Evolutionary conservation across 345 rosid species (phyloP).

Genomic region (Cardamine occulta): DNA sequence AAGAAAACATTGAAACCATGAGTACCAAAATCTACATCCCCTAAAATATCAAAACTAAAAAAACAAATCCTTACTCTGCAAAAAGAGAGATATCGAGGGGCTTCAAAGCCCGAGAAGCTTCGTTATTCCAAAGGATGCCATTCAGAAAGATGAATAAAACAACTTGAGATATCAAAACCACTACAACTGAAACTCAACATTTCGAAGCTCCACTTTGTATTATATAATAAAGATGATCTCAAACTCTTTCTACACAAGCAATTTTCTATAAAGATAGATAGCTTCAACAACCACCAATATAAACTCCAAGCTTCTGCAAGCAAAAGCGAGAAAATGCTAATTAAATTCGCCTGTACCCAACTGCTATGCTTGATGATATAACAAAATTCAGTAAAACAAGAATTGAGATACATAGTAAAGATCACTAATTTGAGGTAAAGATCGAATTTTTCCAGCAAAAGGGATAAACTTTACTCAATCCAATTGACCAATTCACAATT

Average conservation of each 20-base stretch:
- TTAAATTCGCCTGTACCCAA: no score
- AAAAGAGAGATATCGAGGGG: slow-evolving; percentile 6
- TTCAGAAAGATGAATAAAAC: slow-evolving; percentile 28
- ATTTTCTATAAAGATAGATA: background rate
- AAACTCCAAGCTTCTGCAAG: slow-evolving; percentile 6
- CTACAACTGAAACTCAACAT: slow-evolving; percentile 26
- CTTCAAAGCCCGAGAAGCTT: slow-evolving; percentile 30
- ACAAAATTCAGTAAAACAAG: background rate
- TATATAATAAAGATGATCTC: background rate
- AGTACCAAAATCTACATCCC: background rate
- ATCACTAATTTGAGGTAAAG: slow-evolving; percentile 7
- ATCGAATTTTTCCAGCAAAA: background rate
- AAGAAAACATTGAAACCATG: background rate
- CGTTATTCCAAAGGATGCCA: slow-evolving; percentile 41
- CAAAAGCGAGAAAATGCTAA: background rate
- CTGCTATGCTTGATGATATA: background rate
- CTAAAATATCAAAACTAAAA: background rate
- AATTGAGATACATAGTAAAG: background rate
- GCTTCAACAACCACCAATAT: background rate
- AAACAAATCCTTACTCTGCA: slow-evolving; percentile 6
- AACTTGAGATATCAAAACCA: slow-evolving; percentile 32
- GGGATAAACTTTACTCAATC: background rate
- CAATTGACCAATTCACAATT: background rate
- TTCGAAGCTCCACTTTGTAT: slow-evolving; percentile 10
- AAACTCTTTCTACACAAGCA: background rate